Evolutionary conservation across 2,329 filamentous ascomycete genomes (phyloP), one percentile per base, ranked within the genome.

Genomic region (Hansfordia pulvinata): DNA sequence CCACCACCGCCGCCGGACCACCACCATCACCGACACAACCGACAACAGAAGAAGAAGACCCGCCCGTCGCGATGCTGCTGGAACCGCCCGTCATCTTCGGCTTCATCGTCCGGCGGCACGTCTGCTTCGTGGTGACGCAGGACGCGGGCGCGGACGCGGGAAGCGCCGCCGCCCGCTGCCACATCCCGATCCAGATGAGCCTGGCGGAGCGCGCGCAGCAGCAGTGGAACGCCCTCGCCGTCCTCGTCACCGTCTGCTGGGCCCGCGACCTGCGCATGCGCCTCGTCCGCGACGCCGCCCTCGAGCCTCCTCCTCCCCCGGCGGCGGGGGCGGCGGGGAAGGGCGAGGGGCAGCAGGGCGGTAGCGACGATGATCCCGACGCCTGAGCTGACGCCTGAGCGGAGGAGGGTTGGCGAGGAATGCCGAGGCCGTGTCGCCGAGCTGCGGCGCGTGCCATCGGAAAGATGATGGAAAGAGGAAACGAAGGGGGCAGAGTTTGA

Each of bases 221-320:
- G 11, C 42, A 47, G 24, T 50, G 46, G 46, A 48, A 49, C 16
- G 42, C 46, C 9, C 28, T 49, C 23, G 44, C 42, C 11, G 42
- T 50, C 25, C 37, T 50, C 37, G 41, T 41, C 9, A 47, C 44
- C 10, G 33, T 49, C 14, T 50, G 46, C 19, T 50, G 44, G 43
- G 46, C 45, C 10, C 42, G 46, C 19, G 46, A 50, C 25, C 28
- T 34, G 30, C 37, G 40, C 8, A 31, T 35, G 23, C 29, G 20
- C 12, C 15, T 17, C 9, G 25, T 19, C 4, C 17, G 27, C 10
- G n/a, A 17, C 19, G 11, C 19, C 19, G 15, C 11, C 18, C 23
- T 26, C 19, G 28, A 25, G 10, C n/a, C n/a, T n/a, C n/a, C n/a
- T n/a, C n/a, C n/a, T n/a, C n/a, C n/a, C n/a, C n/a, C n/a, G n/a